Evolutionary conservation across 140 eudicot genomes (phyloP).

Genomic region (Oenanthe javanica): DNA sequence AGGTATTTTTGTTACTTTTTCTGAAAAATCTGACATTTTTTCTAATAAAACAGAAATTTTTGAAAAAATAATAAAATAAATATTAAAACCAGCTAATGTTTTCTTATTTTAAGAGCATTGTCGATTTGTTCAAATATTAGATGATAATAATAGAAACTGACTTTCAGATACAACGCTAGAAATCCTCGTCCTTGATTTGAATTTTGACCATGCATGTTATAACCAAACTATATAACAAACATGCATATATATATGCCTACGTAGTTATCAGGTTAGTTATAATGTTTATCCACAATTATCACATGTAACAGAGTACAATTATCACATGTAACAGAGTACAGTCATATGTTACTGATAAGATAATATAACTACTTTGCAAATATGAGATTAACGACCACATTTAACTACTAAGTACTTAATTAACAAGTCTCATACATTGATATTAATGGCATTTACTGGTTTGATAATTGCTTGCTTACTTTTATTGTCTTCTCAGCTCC

Average conservation of each 20-base stretch:
- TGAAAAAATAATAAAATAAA: too few relatives aligned
- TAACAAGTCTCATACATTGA: neutral
- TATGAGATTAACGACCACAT: too few relatives aligned
- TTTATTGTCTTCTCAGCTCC: conserved; percentile 1
- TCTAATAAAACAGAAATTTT: too few relatives aligned
- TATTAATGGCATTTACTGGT: neutral
- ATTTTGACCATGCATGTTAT: neutral
- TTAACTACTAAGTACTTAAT: neutral
- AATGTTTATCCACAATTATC: neutral
- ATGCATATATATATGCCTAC: too few relatives aligned
- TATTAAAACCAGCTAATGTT: too few relatives aligned
- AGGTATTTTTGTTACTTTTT: too few relatives aligned
- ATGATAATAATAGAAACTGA: too few relatives aligned
- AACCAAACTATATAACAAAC: neutral
- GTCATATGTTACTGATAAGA: too few relatives aligned
- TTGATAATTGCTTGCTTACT: neutral
- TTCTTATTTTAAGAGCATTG: too few relatives aligned
- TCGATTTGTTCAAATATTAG: too few relatives aligned
- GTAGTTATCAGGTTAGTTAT: neutral
- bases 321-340: neutral
- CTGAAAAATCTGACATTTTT: too few relatives aligned
- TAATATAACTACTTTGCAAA: too few relatives aligned
- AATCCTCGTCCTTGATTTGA: neutral
- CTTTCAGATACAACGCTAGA: neutral
- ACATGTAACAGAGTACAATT: neutral